A percentile compares a stretch with the other conserved stretches of the same genome.
phyloP scores from a whole-genome alignment of 2,329 filamentous ascomycete species.

The Phyllosticta citrichinensis region DNA sequence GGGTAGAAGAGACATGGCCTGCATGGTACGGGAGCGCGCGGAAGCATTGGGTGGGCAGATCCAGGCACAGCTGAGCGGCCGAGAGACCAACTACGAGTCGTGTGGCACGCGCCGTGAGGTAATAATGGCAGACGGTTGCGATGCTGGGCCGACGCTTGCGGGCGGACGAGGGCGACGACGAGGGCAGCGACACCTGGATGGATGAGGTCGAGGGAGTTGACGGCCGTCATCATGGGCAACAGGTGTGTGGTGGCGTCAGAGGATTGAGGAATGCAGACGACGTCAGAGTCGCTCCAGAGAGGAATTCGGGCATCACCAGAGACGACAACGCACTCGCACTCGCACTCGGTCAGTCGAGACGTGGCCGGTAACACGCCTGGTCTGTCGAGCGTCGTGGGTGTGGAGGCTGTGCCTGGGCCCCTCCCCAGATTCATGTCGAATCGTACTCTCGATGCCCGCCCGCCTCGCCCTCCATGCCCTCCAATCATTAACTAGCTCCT shows the following conservation, averaged over 20 bases:
- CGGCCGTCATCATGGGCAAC: too few relatives aligned
- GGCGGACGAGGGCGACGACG: too few relatives aligned
- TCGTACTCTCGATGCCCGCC: too few relatives aligned
- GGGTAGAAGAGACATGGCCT: neutral
- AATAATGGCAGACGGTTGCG: too few relatives aligned
- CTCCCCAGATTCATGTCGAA: too few relatives aligned
- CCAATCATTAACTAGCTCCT: neutral
- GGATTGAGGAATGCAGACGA: neutral
- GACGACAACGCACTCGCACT: too few relatives aligned
- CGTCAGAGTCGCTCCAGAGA: neutral
- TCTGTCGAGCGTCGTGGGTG: neutral
- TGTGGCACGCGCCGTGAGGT: neutral
- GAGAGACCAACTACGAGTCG: neutral
- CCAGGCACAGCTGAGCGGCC: neutral
- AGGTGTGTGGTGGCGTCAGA: too few relatives aligned
- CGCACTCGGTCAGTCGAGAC: too few relatives aligned
- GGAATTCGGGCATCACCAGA: neutral
- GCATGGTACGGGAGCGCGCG: neutral
- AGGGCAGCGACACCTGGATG: too few relatives aligned
- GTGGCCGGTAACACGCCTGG: too few relatives aligned
- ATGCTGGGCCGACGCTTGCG: too few relatives aligned
- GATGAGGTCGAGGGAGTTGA: too few relatives aligned
- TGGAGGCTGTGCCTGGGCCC: neutral
- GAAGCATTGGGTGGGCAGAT: neutral
- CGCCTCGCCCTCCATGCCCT: neutral